These are phyloP conservation scores for Talaromyces sp. DNA, from an alignment of 2,329 filamentous ascomycete species.

Conservation along the genomic window DNA sequence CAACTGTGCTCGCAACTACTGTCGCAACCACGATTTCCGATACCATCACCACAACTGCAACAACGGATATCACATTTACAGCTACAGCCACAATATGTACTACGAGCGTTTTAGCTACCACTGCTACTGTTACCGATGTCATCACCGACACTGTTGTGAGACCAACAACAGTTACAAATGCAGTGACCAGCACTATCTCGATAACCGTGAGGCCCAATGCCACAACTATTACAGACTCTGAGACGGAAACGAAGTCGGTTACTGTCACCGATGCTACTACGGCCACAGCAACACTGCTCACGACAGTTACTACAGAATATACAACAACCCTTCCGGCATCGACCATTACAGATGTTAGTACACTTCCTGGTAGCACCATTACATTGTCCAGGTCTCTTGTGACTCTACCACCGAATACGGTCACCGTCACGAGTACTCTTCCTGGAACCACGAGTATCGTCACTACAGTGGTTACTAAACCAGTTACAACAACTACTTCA, in stretches of 20 bases:
- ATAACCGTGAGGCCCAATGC: background rate
- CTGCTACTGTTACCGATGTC: background rate
- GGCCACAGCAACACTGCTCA: background rate
- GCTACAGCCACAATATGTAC: background rate
- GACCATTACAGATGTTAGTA: background rate
- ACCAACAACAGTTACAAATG: background rate
- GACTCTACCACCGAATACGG: background rate
- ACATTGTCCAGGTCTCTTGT: background rate
- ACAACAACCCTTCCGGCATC: slow-evolving; percentile 1
- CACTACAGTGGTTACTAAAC: background rate
- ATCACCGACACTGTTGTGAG: background rate
- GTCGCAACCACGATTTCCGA: slow-evolving; percentile 2
- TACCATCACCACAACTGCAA: slow-evolving; percentile 4
- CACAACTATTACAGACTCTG: background rate
- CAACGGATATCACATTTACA: background rate
- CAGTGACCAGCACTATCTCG: background rate
- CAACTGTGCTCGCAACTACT: background rate
- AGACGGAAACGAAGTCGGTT: background rate
- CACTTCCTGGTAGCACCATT: slow-evolving; percentile 3
- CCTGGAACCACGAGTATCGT: background rate
- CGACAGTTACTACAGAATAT: background rate
- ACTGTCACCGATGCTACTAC: background rate
- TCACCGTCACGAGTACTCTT: background rate
- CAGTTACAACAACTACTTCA: background rate
- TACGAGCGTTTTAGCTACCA: background rate